These are phyloP conservation scores for Heterobasidion irregulare DNA, from an alignment of 1,284 basidiomycete species.

Conservation along the genomic window DNA sequence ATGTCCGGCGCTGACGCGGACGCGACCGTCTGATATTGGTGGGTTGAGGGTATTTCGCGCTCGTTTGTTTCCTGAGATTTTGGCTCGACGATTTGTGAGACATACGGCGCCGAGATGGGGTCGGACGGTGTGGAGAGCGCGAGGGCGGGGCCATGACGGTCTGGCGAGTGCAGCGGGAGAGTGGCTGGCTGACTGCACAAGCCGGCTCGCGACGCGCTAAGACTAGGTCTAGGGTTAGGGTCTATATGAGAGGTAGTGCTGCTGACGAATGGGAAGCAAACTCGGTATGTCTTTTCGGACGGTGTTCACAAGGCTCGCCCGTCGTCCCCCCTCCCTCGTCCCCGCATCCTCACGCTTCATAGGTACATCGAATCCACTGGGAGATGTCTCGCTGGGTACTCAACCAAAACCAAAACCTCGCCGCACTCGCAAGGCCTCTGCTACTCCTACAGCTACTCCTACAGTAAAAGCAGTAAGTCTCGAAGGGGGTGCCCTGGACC, in stretches of 20 bases:
- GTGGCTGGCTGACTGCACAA: no score
- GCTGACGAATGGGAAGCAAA: neutral
- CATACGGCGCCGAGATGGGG: neutral
- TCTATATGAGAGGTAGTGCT: neutral
- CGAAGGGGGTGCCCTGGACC: no score
- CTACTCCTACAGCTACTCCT: no score
- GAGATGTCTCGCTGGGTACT: neutral
- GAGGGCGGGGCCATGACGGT: conserved; percentile 1
- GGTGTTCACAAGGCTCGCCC: neutral
- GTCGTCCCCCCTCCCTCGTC: neutral
- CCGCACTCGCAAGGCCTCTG: no score
- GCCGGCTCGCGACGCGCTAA: no score
- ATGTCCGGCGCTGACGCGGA: conserved; percentile 6
- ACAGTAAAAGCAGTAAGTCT: no score
- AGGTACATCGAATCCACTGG: neutral
- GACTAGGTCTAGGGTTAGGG: no score
- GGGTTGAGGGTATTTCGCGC: conserved; percentile 4
- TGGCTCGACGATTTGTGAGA: conserved; percentile 5
- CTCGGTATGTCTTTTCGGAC: neutral
- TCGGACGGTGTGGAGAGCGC: conserved; percentile 5
- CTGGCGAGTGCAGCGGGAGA: no score
- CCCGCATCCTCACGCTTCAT: neutral
- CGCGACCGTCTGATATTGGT: conserved; percentile 1
- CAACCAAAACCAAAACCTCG: no score
- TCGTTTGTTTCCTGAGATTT: conserved; percentile 2